These are phyloP conservation scores for Parvularia atlantis DNA, from an alignment of 78 protist species.

Conservation along the genomic window DNA sequence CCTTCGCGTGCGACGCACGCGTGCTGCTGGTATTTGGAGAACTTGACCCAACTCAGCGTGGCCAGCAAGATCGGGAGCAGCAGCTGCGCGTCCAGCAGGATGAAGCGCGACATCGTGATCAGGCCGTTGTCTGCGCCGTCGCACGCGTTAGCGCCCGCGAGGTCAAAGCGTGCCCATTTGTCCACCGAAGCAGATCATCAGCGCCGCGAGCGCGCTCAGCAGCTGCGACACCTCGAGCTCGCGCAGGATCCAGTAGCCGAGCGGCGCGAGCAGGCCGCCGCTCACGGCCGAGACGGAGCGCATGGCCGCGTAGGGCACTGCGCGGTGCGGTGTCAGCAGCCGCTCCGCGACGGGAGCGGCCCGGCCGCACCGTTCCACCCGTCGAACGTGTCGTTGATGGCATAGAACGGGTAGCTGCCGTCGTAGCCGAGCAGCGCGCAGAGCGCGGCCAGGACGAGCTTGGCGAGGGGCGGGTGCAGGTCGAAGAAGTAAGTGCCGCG, in stretches of 20 bases:
- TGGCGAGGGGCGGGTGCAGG: constrained; percentile 22
- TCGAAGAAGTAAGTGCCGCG: constrained; percentile 6
- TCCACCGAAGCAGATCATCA: background rate
- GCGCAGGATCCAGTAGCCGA: background rate
- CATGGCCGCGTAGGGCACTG: too few relatives aligned
- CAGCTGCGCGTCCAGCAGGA: constrained; percentile 27
- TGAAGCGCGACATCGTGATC: constrained; percentile 20
- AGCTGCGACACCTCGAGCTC: background rate
- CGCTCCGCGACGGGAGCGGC: too few relatives aligned
- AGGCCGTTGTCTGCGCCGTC: background rate
- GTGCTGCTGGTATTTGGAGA: too few relatives aligned
- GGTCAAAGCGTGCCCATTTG: background rate
- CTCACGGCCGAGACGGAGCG: too few relatives aligned
- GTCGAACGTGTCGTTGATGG: too few relatives aligned
- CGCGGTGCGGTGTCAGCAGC: too few relatives aligned
- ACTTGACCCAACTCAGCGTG: too few relatives aligned
- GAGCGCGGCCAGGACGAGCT: background rate
- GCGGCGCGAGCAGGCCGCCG: too few relatives aligned
- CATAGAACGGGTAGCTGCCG: background rate
- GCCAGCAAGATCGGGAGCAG: background rate
- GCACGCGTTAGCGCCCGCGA: background rate
- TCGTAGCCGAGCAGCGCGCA: background rate
- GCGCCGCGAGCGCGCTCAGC: background rate
- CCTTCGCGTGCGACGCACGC: too few relatives aligned
- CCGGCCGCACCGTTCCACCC: too few relatives aligned